Percentiles rank a stretch among this genome's conserved stretches.
phyloP scores from a whole-genome alignment of 441 rosid genomes.

The Populus hybrid region DNA sequence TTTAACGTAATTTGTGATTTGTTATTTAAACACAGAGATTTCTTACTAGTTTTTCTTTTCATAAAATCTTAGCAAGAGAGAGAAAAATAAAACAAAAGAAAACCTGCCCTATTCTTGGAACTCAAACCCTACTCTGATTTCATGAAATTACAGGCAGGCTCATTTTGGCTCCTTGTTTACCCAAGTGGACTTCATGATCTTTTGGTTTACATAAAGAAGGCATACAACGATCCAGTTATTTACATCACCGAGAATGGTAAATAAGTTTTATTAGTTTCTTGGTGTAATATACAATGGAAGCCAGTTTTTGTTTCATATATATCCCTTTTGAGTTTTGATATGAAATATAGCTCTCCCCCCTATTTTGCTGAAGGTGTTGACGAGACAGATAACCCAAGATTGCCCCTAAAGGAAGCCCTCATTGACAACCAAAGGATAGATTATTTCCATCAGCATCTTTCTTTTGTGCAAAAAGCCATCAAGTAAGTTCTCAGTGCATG shows the following conservation, averaged over 20 bases:
- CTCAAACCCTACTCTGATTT: too few species aligned
- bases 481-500: not conserved
- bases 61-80: too few species aligned
- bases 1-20: not conserved
- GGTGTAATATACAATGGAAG: not conserved
- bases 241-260: constrained; percentile 22
- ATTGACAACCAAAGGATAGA: not conserved
- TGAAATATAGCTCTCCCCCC: too few species aligned
- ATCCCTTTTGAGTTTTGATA: too few species aligned
- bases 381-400: not conserved
- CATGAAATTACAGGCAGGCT: constrained; percentile 6
- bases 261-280: too few species aligned
- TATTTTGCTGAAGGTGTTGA: not conserved
- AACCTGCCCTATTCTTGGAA: too few species aligned
- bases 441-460: not conserved
- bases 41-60: not conserved
- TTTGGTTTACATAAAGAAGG: constrained; percentile 1
- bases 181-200: constrained; percentile 10
- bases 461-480: not conserved
- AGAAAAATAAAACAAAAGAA: too few species aligned
- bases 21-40: not conserved
- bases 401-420: not conserved
- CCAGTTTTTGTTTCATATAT: too few species aligned
- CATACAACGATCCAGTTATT: constrained; percentile 9
- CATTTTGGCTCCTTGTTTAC: constrained; percentile 9